Conservation (phyloP, 805 yeast genomes). For the Saturnispora mendoncae region DNA sequence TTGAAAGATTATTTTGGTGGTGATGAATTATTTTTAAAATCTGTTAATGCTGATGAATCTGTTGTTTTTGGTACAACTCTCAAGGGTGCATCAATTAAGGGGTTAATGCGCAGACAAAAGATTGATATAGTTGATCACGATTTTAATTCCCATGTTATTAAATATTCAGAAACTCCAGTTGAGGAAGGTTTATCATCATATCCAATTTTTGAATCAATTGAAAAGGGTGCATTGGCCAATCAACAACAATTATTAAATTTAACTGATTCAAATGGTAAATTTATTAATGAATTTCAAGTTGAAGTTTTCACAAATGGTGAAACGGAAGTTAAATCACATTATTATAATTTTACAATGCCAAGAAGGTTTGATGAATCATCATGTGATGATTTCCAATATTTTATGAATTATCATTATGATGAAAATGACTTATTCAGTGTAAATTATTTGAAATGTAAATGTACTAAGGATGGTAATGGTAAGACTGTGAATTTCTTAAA, state of each 20-base stretch:
- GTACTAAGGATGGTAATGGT: slow-evolving; percentile 11
- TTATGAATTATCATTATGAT: slow-evolving; percentile 14
- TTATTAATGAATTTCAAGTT: slow-evolving; percentile 25
- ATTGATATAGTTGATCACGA: slow-evolving; percentile 25
- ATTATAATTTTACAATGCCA: slow-evolving; percentile 17
- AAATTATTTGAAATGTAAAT: slow-evolving; percentile 32
- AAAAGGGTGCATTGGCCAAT: slow-evolving; percentile 5
- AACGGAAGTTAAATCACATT: slow-evolving; percentile 7
- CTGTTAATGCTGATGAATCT: slow-evolving; percentile 93
- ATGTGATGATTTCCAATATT: slow-evolving; percentile 31
- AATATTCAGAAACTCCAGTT: neutral
- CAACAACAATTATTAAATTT: slow-evolving; percentile 8
- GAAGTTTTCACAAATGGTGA: slow-evolving; percentile 25
- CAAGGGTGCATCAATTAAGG: slow-evolving; percentile 68
- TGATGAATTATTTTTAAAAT: slow-evolving; percentile 46
- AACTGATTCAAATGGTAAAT: slow-evolving; percentile 3
- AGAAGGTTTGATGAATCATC: slow-evolving; percentile 25
- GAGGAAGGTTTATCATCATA: neutral
- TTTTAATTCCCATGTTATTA: slow-evolving; percentile 6
- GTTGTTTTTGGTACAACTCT: slow-evolving; percentile 85
- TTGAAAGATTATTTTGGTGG: slow-evolving; percentile 47
- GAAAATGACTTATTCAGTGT: slow-evolving; percentile 37
- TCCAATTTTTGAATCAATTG: slow-evolving; percentile 1
- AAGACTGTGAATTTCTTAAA: slow-evolving; percentile 16
- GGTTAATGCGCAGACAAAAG: slow-evolving; percentile 55